Percentiles rank a stretch among this genome's conserved stretches.
phyloP scores from a whole-genome alignment of 2,329 filamentous ascomycete species.

The Xylariaceae sp. region DNA sequence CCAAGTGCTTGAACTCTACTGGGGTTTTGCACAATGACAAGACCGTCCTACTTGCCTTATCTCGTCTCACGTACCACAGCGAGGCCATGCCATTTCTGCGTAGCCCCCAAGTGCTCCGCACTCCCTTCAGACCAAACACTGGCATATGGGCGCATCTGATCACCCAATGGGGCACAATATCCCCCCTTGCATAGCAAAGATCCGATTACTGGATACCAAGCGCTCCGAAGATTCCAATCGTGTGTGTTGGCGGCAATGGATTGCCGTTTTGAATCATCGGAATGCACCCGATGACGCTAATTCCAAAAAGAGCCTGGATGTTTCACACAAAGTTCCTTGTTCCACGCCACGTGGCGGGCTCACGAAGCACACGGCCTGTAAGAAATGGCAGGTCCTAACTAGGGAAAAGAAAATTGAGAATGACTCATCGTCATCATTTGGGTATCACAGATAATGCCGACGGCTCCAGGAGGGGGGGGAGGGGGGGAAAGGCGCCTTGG shows the following conservation, averaged over 20 bases:
- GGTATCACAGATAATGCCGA: conserved; percentile 37
- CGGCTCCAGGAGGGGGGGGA: conserved; percentile 44
- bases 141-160: conserved; percentile 57
- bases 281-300: conserved; percentile 51
- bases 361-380: conserved; percentile 50
- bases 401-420: neutral
- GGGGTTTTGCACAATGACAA: conserved; percentile 55
- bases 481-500: conserved; percentile 49
- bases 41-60: conserved; percentile 58
- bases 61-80: conserved; percentile 55
- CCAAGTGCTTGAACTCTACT: conserved; percentile 46
- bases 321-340: conserved; percentile 65
- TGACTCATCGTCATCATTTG: neutral
- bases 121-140: conserved; percentile 55
- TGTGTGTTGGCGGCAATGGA: too few species aligned
- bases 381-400: conserved; percentile 3
- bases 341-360: conserved; percentile 50
- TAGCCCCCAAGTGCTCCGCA: conserved; percentile 56
- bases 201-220: too few species aligned
- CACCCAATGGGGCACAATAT: conserved; percentile 50
- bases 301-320: conserved; percentile 51
- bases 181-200: conserved; percentile 46
- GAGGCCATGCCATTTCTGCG: conserved; percentile 49
- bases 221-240: too few species aligned
- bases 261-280: too few species aligned